Evolutionary conservation across 2,329 filamentous ascomycete genomes (phyloP), one percentile per base, ranked within the genome.

Genomic region (Hymenoscyphus fraxineus): DNA sequence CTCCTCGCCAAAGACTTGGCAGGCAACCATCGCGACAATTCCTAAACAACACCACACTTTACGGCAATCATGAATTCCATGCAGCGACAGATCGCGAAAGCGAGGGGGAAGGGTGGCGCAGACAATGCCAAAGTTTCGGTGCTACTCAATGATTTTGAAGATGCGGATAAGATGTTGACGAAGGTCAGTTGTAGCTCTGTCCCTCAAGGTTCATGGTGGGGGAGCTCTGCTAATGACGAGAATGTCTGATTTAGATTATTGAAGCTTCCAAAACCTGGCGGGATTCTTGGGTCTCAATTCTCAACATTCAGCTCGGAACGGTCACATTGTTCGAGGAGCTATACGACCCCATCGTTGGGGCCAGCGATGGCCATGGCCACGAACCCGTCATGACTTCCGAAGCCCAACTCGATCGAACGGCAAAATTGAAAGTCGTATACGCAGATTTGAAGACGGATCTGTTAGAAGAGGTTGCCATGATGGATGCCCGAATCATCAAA

Each of bases 121-220:
- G 89, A 95, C 76, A 89, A 92, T 74, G 88, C 88, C 69, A 89
- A 92, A 73, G 87, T 94, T 57, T 87, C 88, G 12, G 83, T 88
- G 56, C 81, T 95, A 62, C 79, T 96, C 64, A 88, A 86, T 71
- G 91, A 95, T 73, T 95, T 93, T 74, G 89, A 92, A 70, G 88
- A 93, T 76, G 89, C 88, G 32, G 90, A 95, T 76, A 85, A 85
- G 69, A 84, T 93, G 74, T 82, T 95, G 68, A 83, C 85, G 68
- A 88, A 87, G 81, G 91, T 92, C 80, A 64, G 79, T 72, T 64
- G 55, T 63, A 60, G 56, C 60, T n/a, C 7, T 44, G 44, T 38
- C 39, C n/a, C 4, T 7, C n/a, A 32, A 57, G 47, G 59, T 58
- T 5, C 13, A 31, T 31, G 63, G 57, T 38, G 59, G 10, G 56